Conservation (phyloP, 2,329 filamentous ascomycete genomes). For the Zymoseptoria passerinii region DNA sequence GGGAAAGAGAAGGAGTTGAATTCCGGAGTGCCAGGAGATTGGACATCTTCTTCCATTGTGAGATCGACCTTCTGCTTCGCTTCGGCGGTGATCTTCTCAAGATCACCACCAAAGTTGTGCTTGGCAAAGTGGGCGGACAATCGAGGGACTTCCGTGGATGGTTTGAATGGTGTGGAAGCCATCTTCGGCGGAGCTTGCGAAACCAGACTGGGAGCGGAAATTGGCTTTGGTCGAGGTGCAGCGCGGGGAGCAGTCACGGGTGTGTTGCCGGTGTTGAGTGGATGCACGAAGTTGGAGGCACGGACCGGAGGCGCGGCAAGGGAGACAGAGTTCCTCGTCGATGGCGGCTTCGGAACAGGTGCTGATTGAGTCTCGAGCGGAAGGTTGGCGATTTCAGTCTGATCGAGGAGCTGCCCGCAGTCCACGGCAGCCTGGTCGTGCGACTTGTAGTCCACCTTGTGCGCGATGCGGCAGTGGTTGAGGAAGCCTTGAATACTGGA, state of each 20-base stretch:
- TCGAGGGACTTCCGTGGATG: conserved; percentile 35
- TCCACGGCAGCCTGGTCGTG: conserved; percentile 88
- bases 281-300: conserved; percentile 22
- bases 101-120: conserved; percentile 34
- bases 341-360: conserved; percentile 12
- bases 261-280: conserved; percentile 19
- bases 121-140: conserved; percentile 35
- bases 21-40: conserved; percentile 19
- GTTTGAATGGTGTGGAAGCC: conserved; percentile 24
- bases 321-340: conserved; percentile 1
- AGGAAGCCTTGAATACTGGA: conserved; percentile 98
- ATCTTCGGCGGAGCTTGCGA: conserved; percentile 1
- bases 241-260: conserved; percentile 10
- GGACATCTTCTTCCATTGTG: conserved; percentile 24
- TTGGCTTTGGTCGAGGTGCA: conserved; percentile 8
- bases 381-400: conserved; percentile 44
- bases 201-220: conserved; percentile 5
- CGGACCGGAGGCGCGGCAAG: not conserved
- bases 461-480: conserved; percentile 95
- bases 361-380: conserved; percentile 21
- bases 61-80: conserved; percentile 30
- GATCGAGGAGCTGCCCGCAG: conserved; percentile 74
- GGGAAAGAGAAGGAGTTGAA: conserved; percentile 7
- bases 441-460: conserved; percentile 87
- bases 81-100: conserved; percentile 23